Base-by-base conservation (phyloP, 768 basidiomycete species). In the Scleroderma citrinum region DNA sequence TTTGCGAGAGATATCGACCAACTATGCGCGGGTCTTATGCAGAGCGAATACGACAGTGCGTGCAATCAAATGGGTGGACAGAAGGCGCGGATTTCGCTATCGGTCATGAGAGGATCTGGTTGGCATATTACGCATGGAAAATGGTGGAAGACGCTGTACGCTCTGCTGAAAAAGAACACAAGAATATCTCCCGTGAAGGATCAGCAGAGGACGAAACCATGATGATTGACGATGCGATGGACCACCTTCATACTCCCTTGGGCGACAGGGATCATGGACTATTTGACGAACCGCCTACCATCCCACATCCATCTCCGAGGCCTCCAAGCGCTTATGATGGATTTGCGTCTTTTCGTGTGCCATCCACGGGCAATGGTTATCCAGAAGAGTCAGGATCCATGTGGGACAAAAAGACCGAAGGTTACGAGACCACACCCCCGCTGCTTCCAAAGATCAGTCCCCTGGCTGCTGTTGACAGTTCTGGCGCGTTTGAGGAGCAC, bases 91-190 rank as follows among this genome's bases (percentile, higher is more conserved):
- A 85, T 58, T 83, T 74, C 52, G 72, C 71, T 5, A 47, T 79
- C 21, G 82, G 83, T 1, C 72, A 69, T 49, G 66, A 70, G 50
- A 74, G 66, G 64, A 74, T 83, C 53, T 83, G 78, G 77, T 58
- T 83, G 39, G 66, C 70, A 19, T 82, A 78, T 64, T 55, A 58
- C 37, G 73, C 78, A 20, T 82, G 82, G 83, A 80, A 79, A 66
- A 71, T 71, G 56, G 70, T 77, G n/a, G 81, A 82, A 59, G 78
- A 82, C 45, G 72, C 71, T 35, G 49, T 82, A 13, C 71, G 80
- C 47, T 70, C 72, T 32, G 62, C 63, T 42, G 80, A 81, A 64
- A 78, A 71, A 62, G 77, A 78, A 49, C 62, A 64, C 47, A 70
- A 69, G 64, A 72, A 73, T 58, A 60, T 65, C 12, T 61, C 57